Base-by-base conservation (phyloP, 2,329 filamentous ascomycete species). In the Penicillium sp. region DNA sequence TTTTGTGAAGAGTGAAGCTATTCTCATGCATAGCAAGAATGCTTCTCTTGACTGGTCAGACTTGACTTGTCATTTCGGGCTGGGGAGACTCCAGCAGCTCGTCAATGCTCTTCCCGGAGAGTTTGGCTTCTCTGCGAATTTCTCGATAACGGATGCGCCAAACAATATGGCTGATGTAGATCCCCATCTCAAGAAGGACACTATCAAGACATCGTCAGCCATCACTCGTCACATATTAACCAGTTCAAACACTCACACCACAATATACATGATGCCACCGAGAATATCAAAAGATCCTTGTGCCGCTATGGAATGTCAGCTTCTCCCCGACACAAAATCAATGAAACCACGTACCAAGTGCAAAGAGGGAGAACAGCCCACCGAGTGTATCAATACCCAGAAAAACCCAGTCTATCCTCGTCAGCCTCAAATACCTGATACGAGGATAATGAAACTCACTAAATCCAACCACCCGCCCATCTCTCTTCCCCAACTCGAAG, bases 341-440 rank as follows among this genome's bases (percentile, higher is more conserved):
- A 10, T 22, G 14, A 6, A n/a, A 13, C 14, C 16, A 44, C 69
- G 17, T 64, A 76, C 74, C 73, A 7, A 81, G 59, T 1, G 78
- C 76, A 67, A 82, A 72, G 14, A 82, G 67, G 0, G 77, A 81
- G 56, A 82, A 81, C 39, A 82, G 69, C 0, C 77, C 79, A 2
- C 79, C 79, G 1, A 69, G 48, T 39, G 72, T 79, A 50, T 83
- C 79, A 48, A 81, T 75, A 0, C 63, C 60, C 2, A 82, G 57
- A 47, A 83, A 83, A 10, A 76, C 59, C 54, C 72, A 74, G 45
- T 71, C 71, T 70, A 34, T 9, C 8, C 16, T 14, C 18, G 18
- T 33, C 20, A 33, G 31, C 10, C 2, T 15, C 18, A 5, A 22
- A 5, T 23, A 2, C 10, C 25, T 10, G 6, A 13, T 32, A 8